Percentiles rank a stretch among this genome's conserved stretches.
Conservation (phyloP, 2,329 filamentous ascomycete genomes). For the Endothia cerciana region DNA sequence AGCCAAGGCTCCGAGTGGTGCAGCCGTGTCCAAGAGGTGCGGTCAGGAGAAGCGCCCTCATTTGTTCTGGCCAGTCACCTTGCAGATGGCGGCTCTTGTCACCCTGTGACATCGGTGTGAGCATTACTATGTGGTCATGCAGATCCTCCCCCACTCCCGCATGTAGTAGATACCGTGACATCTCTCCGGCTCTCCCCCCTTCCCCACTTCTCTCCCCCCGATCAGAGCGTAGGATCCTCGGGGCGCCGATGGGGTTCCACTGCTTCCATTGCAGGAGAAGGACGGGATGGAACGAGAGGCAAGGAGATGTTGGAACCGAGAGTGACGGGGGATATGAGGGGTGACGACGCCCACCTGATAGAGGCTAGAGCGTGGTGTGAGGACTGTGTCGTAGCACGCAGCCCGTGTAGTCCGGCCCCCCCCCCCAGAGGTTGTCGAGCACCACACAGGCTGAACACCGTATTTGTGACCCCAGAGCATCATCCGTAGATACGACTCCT, state of each 20-base stretch:
- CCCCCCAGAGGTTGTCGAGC: neutral
- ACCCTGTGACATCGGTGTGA: slow-evolving; percentile 4
- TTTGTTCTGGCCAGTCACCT: slow-evolving; percentile 15
- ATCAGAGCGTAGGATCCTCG: neutral
- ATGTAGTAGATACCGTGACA: neutral
- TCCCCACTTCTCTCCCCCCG: neutral
- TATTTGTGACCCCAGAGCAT: neutral
- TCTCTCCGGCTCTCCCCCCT: neutral
- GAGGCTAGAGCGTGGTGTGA: neutral
- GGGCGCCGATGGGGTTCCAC: neutral
- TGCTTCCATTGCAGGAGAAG: slow-evolving; percentile 5
- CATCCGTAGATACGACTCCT: neutral
- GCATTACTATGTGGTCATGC: neutral
- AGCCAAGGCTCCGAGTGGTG: neutral
- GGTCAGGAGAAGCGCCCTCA: slow-evolving; percentile 17
- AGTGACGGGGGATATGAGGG: neutral
- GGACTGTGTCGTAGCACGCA: neutral
- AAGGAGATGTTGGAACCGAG: neutral
- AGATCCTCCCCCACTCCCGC: slow-evolving; percentile 3
- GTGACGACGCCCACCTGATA: neutral
- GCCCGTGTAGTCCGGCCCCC: neutral
- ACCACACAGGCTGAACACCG: neutral
- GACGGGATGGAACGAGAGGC: neutral
- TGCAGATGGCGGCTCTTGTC: slow-evolving; percentile 13
- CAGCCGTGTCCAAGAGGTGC: slow-evolving; percentile 23